phyloP scores from a whole-genome alignment of 2,329 filamentous ascomycete species.

The Ceratocystis cubensis region DNA sequence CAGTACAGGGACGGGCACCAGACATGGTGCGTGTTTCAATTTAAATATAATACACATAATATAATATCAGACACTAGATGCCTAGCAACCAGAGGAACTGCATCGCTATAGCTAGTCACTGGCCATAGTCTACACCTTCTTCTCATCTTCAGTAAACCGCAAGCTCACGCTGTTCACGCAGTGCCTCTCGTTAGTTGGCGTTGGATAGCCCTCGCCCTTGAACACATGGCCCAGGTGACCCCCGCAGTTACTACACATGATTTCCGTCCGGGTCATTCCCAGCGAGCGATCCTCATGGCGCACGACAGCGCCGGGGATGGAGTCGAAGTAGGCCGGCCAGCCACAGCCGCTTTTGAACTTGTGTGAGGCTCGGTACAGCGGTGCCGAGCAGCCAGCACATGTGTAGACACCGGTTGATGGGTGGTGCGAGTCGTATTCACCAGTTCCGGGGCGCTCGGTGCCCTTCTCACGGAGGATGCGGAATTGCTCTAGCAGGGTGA shows the following conservation, averaged over 20 bases:
- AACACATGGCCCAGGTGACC: constrained; percentile 92
- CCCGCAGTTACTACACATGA: constrained; percentile 87
- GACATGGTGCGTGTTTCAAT: not conserved
- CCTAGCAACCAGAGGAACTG: not conserved
- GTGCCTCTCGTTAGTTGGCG: constrained; percentile 88
- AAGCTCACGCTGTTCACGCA: constrained; percentile 91
- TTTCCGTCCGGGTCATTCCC: constrained; percentile 82
- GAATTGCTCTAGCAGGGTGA: constrained; percentile 65
- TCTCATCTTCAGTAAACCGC: constrained; percentile 46
- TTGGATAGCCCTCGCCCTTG: constrained; percentile 73
- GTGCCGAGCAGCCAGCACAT: constrained; percentile 74
- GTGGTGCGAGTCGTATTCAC: constrained; percentile 79
- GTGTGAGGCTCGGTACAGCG: constrained; percentile 82
- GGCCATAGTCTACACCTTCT: constrained; percentile 1
- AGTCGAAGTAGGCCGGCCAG: constrained; percentile 97
- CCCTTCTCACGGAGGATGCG: constrained; percentile 83
- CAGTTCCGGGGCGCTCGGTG: constrained; percentile 69
- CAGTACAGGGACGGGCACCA: not conserved
- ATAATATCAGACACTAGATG: not conserved
- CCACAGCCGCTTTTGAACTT: constrained; percentile 96
- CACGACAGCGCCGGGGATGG: constrained; percentile 77
- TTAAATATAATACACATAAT: not conserved
- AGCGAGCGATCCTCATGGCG: constrained; percentile 63
- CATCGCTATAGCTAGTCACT: not conserved
- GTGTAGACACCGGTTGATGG: constrained; percentile 65